phyloP scores from a whole-genome alignment of 352 stramenopile genomes.

The Pythium chondricola region DNA sequence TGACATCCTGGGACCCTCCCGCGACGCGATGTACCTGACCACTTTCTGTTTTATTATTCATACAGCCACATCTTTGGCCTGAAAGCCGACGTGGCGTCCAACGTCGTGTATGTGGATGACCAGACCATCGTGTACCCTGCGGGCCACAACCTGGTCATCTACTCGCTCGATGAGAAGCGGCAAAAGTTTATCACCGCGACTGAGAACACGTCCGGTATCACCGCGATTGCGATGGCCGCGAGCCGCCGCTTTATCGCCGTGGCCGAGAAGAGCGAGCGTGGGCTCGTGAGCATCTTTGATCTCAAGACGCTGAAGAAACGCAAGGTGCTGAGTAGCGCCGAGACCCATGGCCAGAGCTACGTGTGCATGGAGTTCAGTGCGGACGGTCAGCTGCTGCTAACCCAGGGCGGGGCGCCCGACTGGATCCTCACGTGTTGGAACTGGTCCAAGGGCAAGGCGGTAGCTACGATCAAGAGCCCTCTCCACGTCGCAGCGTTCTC shows the following conservation, averaged over 20 bases:
- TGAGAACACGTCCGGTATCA: slow-evolving; percentile 69
- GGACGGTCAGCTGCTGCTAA: slow-evolving; percentile 88
- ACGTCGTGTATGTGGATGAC: slow-evolving; percentile 82
- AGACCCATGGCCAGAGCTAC: slow-evolving; percentile 57
- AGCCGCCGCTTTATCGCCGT: slow-evolving; percentile 58
- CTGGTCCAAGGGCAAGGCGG: slow-evolving; percentile 88
- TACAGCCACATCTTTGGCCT: slow-evolving; percentile 87
- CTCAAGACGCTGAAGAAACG: slow-evolving; percentile 40
- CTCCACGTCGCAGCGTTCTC: slow-evolving; percentile 31
- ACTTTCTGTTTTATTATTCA: background rate
- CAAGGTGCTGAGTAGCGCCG: slow-evolving; percentile 78
- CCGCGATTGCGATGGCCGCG: slow-evolving; percentile 55
- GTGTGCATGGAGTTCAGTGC: slow-evolving; percentile 87
- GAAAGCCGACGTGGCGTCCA: slow-evolving; percentile 79
- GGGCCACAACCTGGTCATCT: slow-evolving; percentile 84
- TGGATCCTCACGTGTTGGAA: slow-evolving; percentile 91
- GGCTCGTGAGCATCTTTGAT: slow-evolving; percentile 17
- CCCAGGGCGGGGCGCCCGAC: slow-evolving; percentile 77
- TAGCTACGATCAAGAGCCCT: slow-evolving; percentile 68
- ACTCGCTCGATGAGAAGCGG: slow-evolving; percentile 86
- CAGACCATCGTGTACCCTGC: slow-evolving; percentile 79
- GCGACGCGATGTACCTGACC: background rate
- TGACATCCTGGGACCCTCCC: background rate
- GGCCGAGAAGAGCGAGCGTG: slow-evolving; percentile 26
- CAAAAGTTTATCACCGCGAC: slow-evolving; percentile 87